These are phyloP conservation scores for Fusarium nurragi DNA, from an alignment of 2,329 filamentous ascomycete species.

Conservation along the genomic window DNA sequence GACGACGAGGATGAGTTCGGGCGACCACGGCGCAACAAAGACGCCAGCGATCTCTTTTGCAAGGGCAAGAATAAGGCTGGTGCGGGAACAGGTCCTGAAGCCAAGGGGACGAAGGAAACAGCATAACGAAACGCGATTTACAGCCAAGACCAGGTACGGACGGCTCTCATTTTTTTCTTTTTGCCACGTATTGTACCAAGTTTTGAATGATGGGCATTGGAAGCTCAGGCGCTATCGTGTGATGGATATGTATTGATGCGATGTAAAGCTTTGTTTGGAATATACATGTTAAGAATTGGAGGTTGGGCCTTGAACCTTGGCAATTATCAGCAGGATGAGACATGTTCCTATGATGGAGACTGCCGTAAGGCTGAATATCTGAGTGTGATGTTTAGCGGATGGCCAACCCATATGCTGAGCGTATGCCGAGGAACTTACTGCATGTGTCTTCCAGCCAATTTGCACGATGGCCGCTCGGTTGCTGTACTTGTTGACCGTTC, in stretches of 20 bases:
- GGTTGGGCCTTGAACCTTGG: conserved; percentile 46
- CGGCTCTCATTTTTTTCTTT: conserved; percentile 10
- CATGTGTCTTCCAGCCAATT: conserved; percentile 90
- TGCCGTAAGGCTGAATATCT: conserved; percentile 72
- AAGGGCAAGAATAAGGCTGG: conserved; percentile 31
- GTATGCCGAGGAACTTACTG: conserved; percentile 59
- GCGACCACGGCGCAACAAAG: conserved; percentile 43
- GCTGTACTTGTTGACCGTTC: conserved; percentile 82
- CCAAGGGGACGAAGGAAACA: conserved; percentile 26
- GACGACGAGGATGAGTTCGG: conserved; percentile 33
- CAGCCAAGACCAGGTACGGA: background rate
- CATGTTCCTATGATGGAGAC: conserved; percentile 72
- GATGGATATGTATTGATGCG: conserved; percentile 19
- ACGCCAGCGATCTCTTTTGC: conserved; percentile 74
- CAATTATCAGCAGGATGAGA: conserved; percentile 67
- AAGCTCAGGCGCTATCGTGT: conserved; percentile 16
- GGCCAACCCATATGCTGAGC: background rate
- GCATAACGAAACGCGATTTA: conserved; percentile 28
- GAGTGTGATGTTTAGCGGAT: background rate
- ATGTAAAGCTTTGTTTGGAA: conserved; percentile 1
- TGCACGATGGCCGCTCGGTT: conserved; percentile 85
- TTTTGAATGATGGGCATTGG: conserved; percentile 15
- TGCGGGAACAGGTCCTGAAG: background rate
- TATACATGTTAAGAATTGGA: conserved; percentile 15
- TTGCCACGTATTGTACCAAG: conserved; percentile 3